Percentiles rank a stretch among this genome's conserved stretches.
phyloP scores from a whole-genome alignment of 805 yeast species.

The Ogataea polymorpha region DNA sequence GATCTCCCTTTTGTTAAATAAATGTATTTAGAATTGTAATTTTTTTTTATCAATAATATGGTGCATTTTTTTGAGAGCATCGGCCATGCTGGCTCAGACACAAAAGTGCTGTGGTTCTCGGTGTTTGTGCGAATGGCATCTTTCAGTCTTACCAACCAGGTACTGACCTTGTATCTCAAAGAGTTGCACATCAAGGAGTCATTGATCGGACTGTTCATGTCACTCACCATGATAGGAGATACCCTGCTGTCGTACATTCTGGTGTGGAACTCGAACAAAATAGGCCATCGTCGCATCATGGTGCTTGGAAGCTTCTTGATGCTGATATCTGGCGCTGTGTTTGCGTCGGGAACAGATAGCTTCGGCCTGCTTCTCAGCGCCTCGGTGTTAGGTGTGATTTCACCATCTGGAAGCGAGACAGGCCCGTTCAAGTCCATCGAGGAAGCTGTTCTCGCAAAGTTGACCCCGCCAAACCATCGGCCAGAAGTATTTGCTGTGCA shows the following conservation, averaged over 20 bases:
- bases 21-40: background rate
- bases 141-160: conserved; percentile 78
- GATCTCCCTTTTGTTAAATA: background rate
- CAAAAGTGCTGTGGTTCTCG: conserved; percentile 61
- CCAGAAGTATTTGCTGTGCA: conserved; percentile 77
- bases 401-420: conserved; percentile 87
- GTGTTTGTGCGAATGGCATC: conserved; percentile 70
- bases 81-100: conserved; percentile 40
- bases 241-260: conserved; percentile 64
- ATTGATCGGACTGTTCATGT: conserved; percentile 75
- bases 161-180: conserved; percentile 63
- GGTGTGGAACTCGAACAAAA: conserved; percentile 72
- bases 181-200: conserved; percentile 52
- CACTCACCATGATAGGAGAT: conserved; percentile 77
- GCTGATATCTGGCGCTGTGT: conserved; percentile 63
- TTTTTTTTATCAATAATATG: conserved; percentile 1
- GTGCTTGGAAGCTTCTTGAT: conserved; percentile 62
- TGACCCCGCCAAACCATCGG: conserved; percentile 61
- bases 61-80: conserved; percentile 39
- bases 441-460: conserved; percentile 77
- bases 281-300: conserved; percentile 69
- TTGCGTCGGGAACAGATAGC: conserved; percentile 49
- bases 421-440: conserved; percentile 89
- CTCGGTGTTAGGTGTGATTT: conserved; percentile 80
- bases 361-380: conserved; percentile 59